These are phyloP conservation scores for Malassezia yamatoensis DNA, from an alignment of 1,284 basidiomycete species.

Conservation along the genomic window DNA sequence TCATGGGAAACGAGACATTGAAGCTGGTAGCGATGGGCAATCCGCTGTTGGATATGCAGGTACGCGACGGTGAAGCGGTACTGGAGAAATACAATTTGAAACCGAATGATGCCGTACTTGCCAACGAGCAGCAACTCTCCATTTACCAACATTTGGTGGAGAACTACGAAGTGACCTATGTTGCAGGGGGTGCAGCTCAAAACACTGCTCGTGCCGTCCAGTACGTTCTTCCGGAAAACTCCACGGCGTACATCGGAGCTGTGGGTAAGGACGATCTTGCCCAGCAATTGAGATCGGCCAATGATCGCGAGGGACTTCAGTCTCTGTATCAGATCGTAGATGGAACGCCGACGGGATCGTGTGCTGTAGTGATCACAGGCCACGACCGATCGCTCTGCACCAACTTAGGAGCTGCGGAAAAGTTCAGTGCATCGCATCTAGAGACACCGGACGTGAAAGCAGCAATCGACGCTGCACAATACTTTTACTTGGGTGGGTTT, in stretches of 20 bases:
- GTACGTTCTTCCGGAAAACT: conserved; percentile 58
- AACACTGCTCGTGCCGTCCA: conserved; percentile 92
- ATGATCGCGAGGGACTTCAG: conserved; percentile 80
- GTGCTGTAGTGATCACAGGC: conserved; percentile 87
- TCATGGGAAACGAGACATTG: conserved; percentile 22
- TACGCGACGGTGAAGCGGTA: conserved; percentile 63
- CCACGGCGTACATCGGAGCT: conserved; percentile 87
- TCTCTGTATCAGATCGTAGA: conserved; percentile 80
- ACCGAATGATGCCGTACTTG: conserved; percentile 92
- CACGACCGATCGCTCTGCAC: conserved; percentile 91
- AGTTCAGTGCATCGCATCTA: conserved; percentile 72
- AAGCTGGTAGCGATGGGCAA: conserved; percentile 47
- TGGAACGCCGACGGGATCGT: conserved; percentile 84
- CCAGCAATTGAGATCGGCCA: conserved; percentile 78
- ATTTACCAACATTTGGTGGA: conserved; percentile 74
- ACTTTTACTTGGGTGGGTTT: conserved; percentile 92
- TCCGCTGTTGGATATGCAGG: conserved; percentile 50
- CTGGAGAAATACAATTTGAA: conserved; percentile 85
- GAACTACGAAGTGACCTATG: conserved; percentile 71
- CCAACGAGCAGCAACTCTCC: conserved; percentile 68
- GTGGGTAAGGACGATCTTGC: conserved; percentile 88
- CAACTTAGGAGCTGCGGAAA: conserved; percentile 77
- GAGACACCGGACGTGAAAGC: conserved; percentile 65
- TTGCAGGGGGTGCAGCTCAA: conserved; percentile 93
- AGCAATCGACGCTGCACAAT: conserved; percentile 68